Conservation (phyloP, 2,329 filamentous ascomycete genomes). For the Ophiostoma australiae region DNA sequence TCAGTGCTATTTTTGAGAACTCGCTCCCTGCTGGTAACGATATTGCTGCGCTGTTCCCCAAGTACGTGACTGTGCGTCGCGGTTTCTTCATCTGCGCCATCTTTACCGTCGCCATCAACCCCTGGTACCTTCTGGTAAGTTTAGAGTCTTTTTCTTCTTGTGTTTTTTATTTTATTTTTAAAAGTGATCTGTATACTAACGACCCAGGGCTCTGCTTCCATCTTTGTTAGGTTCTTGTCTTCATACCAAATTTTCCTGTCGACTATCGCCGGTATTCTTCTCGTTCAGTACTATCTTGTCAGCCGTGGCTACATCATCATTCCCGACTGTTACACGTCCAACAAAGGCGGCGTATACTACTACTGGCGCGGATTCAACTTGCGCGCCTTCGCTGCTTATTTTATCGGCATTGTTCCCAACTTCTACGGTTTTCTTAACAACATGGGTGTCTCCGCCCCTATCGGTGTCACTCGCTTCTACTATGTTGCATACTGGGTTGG, state of each 20-base stretch:
- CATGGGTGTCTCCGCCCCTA: slow-evolving; percentile 32
- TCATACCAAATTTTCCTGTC: slow-evolving; percentile 42
- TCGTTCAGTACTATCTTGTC: slow-evolving; percentile 42
- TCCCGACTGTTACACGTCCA: slow-evolving; percentile 32
- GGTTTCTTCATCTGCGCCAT: slow-evolving; percentile 36
- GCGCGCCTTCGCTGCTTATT: slow-evolving; percentile 29
- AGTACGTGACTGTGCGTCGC: slow-evolving; percentile 38
- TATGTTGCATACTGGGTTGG: slow-evolving; percentile 53
- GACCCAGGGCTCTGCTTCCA: slow-evolving; percentile 30
- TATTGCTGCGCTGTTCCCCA: slow-evolving; percentile 37
- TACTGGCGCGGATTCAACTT: slow-evolving; percentile 26
- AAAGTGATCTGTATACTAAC: not conserved
- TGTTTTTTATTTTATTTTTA: not conserved
- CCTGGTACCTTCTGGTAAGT: slow-evolving; percentile 27
- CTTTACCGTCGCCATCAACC: slow-evolving; percentile 28
- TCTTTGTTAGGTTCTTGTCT: slow-evolving; percentile 40
- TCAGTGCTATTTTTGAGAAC: slow-evolving; percentile 25
- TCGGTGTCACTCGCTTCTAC: slow-evolving; percentile 44
- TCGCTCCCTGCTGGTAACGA: slow-evolving; percentile 30
- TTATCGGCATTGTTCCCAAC: slow-evolving; percentile 38
- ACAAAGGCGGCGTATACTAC: slow-evolving; percentile 23
- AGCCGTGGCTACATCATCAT: slow-evolving; percentile 36
- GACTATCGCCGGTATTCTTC: slow-evolving; percentile 40
- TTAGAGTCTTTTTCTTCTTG: not conserved
- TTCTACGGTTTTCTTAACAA: slow-evolving; percentile 37